A percentile compares a stretch with the other conserved stretches of the same genome.
phyloP scores from a whole-genome alignment of 2,329 filamentous ascomycete species.

The Paecilomyces variotii region DNA sequence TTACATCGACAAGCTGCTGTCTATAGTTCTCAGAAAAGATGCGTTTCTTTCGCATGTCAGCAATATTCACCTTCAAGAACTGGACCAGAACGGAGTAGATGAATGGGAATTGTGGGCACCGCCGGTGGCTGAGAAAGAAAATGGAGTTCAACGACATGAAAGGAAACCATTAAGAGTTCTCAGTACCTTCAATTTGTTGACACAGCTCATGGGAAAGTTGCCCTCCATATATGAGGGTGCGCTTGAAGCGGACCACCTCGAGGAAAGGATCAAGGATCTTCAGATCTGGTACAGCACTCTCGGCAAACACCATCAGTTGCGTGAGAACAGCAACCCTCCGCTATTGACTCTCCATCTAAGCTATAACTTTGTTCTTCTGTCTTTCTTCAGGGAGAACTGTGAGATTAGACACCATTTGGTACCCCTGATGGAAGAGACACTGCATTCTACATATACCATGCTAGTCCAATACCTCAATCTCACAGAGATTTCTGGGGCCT shows the following conservation, averaged over 20 bases:
- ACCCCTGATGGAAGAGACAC: slow-evolving; percentile 1
- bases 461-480: slow-evolving; percentile 1
- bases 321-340: slow-evolving; percentile 2
- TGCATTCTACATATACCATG: slow-evolving; percentile 1
- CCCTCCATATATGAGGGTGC: background rate
- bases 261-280: slow-evolving; percentile 1
- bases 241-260: background rate
- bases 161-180: slow-evolving; percentile 5
- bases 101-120: slow-evolving; percentile 6
- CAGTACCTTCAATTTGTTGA: slow-evolving; percentile 5
- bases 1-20: slow-evolving; percentile 16
- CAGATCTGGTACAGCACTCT: slow-evolving; percentile 5
- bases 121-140: background rate
- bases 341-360: slow-evolving; percentile 5
- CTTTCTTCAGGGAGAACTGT: slow-evolving; percentile 2
- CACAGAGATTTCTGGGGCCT: background rate
- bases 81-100: slow-evolving; percentile 6
- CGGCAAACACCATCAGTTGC: slow-evolving; percentile 6
- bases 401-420: slow-evolving; percentile 1
- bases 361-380: slow-evolving; percentile 4
- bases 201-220: slow-evolving; percentile 3
- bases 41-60: slow-evolving; percentile 1
- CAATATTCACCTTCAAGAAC: slow-evolving; percentile 1
- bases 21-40: slow-evolving; percentile 34
- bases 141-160: background rate